Evolutionary conservation across 495 filamentous ascomycete genomes (phyloP).

Genomic region (Annulohypoxylon nitens): DNA sequence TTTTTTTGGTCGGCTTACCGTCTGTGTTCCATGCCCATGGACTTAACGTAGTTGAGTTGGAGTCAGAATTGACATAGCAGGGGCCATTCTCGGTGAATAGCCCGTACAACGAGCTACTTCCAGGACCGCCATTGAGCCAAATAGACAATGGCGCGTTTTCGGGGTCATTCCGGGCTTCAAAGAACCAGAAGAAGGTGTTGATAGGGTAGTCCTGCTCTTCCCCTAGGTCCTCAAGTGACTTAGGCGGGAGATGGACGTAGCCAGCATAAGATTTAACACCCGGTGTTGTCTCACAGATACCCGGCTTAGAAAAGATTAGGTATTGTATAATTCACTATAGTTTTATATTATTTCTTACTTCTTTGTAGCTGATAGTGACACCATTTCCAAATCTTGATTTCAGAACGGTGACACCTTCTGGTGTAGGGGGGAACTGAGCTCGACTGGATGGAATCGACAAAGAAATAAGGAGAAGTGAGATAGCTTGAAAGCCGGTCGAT

Average conservation of each 20-base stretch:
- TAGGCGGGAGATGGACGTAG: constrained; percentile 51
- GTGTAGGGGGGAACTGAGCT: constrained; percentile 69
- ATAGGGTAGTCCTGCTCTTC: constrained; percentile 50
- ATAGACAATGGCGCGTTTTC: constrained; percentile 57
- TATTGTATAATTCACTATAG: neutral
- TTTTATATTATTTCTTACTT: constrained; percentile 57
- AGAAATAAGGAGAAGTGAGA: constrained; percentile 23
- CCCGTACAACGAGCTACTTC: constrained; percentile 48
- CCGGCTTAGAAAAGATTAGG: constrained; percentile 45
- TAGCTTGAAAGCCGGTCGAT: constrained; percentile 7
- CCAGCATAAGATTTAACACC: constrained; percentile 53
- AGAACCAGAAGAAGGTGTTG: constrained; percentile 57
- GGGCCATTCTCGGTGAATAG: constrained; percentile 52
- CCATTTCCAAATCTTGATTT: constrained; percentile 70
- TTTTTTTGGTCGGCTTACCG: constrained; percentile 35
- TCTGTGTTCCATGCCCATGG: constrained; percentile 55
- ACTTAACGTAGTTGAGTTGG: constrained; percentile 50
- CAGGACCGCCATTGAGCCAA: constrained; percentile 53
- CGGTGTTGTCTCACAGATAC: constrained; percentile 52
- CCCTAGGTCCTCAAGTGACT: constrained; percentile 46
- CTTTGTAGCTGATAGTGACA: constrained; percentile 73
- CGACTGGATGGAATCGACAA: constrained; percentile 13
- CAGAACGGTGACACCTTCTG: constrained; percentile 66
- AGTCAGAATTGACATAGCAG: constrained; percentile 52
- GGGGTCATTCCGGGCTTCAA: constrained; percentile 57